Conservation (phyloP, 345 rosid species). For the Bruguiera gymnorhiza region DNA sequence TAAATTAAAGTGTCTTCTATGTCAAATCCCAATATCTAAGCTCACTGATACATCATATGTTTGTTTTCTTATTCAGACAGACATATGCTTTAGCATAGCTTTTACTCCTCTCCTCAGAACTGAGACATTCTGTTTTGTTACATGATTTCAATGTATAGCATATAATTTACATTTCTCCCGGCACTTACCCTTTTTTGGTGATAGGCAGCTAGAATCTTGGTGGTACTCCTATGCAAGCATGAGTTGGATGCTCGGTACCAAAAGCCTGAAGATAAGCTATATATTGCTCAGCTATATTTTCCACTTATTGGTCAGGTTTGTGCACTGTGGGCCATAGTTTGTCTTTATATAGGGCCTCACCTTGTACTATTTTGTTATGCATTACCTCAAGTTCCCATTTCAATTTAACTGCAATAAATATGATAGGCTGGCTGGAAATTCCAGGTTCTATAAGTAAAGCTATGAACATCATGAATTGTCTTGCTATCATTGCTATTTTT, state of each 20-base stretch:
- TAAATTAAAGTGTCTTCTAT: neutral
- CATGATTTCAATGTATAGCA: too few species aligned
- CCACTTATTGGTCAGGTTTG: slow-evolving; percentile 92
- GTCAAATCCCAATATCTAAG: slow-evolving; percentile 9
- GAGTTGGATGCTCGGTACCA: slow-evolving; percentile 97
- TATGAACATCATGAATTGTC: too few species aligned
- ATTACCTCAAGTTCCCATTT: neutral
- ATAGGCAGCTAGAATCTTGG: slow-evolving; percentile 95
- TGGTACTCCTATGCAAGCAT: slow-evolving; percentile 89
- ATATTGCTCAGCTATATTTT: slow-evolving; percentile 89
- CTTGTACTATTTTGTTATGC: neutral
- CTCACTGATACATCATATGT: neutral
- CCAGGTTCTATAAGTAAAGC: neutral
- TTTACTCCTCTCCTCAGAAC: too few species aligned
- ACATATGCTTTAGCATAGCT: too few species aligned
- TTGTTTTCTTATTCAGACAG: too few species aligned
- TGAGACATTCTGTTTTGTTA: too few species aligned
- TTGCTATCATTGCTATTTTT: too few species aligned
- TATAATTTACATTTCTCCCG: neutral
- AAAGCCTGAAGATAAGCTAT: slow-evolving; percentile 97
- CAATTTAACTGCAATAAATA: neutral
- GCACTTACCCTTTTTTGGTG: slow-evolving; percentile 18
- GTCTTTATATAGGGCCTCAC: neutral
- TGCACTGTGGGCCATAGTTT: neutral
- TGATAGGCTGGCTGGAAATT: neutral